Evolutionary conservation across 495 filamentous ascomycete genomes (phyloP), one percentile per base, ranked within the genome.

Genomic region (Glutinoglossum americanum): DNA sequence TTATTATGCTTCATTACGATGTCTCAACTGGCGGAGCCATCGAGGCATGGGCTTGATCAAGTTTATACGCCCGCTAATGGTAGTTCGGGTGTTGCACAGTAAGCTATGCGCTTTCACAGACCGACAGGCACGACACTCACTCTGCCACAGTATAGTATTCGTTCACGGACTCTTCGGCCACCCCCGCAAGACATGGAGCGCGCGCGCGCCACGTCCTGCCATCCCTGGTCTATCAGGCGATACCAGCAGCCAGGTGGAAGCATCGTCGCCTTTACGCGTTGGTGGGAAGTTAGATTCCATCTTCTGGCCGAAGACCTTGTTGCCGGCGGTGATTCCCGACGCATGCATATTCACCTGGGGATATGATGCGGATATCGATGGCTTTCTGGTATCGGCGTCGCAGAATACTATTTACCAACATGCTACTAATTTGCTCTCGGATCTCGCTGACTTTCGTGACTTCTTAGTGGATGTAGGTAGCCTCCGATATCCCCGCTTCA

Each of bases 101-200:
- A 39, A n/a, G n/a, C n/a, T 13, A 11, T 39, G 37, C 37, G 1
- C 15, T 39, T 17, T 15, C 37, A 39, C 9, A 9, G 30, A 9
- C 30, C 9, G 30, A 9, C 1, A 11, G 7, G 9, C 37, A 9
- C 37, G 5, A 39, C 15, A 39, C 37, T 39, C 6, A 37, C 32
- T 51, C 10, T 23, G n/a, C 41, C 21, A 17, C 33, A 66, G 64
- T 3, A 32, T 55, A 19, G 37, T 55, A 32, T 55, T 55, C 17
- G 28, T 55, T 8, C 53, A 32, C 23, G 53, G 53, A 10, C 53
- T 55, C 53, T 55, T 55, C 27, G 53, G 53, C 9, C 23, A 55
- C 53, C 53, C 21, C n/a, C 17, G 27, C 6, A 55, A 19, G 53
- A 55, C 53, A 7, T 55, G 53, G 53, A 55, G n/a, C 7, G 37